Evolutionary conservation across 108 stramenopile genomes (phyloP), one percentile per base, ranked within the genome.

Genomic region (Conticribra weissflogii): DNA sequence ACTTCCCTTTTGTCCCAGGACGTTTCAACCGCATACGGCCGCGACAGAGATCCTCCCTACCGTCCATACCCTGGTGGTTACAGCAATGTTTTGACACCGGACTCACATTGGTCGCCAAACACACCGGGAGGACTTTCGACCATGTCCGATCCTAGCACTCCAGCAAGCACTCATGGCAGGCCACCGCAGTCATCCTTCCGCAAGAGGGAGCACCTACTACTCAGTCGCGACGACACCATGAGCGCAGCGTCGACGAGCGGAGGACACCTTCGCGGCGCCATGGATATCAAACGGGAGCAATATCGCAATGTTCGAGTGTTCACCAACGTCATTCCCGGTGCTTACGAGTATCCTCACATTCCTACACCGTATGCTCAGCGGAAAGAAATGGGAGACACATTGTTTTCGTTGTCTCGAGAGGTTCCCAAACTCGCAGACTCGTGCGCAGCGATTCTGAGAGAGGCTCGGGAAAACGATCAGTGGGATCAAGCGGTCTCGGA

Each of bases 401-500:
- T 93, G 17, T 89, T 91, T 78, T 68, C 63, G 21, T 46, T 93
- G 23, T 81, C 86, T 3, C 63, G 69, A 21, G 71, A 82, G 46
- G 72, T 91, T 50, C 88, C 88, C 0, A 60, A 54, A 0, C 79
- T 89, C 16, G 84, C 85, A 4, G 83, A 77, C 32, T 83, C 85
- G 3, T 86, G 86, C 55, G 87, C 84, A 1, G 49, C 79, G 5
- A 79, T 85, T 21, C 68, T 93, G 23, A 68, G 85, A 15, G 69
- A 76, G 51, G 92, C 89, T 22, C 81, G 92, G 9, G 82, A 85
- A 47, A 75, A 64, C 24, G 81, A 87, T 53, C 62, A 75, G 33
- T 93, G 92, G 92, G 92, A 93, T 71, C 68, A 81, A 54, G 87
- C 85, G 3, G 87, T 90, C n/a, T 82, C 89, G 3, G 88, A 93